These are phyloP conservation scores for Fusarium phyllophilum DNA, from an alignment of 2,329 filamentous ascomycete genomes.

Conservation along the genomic window DNA sequence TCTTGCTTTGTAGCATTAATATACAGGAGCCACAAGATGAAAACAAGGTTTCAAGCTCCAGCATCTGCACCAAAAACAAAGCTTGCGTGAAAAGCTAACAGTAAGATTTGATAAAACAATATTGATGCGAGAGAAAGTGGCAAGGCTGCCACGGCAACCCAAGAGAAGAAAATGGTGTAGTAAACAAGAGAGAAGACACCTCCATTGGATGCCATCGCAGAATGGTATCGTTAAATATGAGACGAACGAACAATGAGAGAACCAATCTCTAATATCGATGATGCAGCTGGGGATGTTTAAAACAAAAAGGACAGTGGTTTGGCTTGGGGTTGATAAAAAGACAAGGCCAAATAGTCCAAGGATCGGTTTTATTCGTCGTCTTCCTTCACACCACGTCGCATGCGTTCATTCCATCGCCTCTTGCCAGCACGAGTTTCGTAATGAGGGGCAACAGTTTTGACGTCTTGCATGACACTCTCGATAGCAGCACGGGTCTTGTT, in stretches of 20 bases:
- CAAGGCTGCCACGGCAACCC: not conserved
- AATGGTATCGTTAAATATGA: slow-evolving; percentile 47
- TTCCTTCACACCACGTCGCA: slow-evolving; percentile 50
- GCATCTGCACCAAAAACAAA: not conserved
- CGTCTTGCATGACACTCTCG: slow-evolving; percentile 80
- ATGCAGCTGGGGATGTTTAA: slow-evolving; percentile 11
- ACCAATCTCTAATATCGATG: slow-evolving; percentile 30
- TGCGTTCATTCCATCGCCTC: slow-evolving; percentile 74
- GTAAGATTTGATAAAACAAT: slow-evolving; percentile 5
- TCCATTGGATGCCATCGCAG: slow-evolving; percentile 39
- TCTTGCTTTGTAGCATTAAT: slow-evolving; percentile 27
- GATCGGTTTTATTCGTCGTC: slow-evolving; percentile 42
- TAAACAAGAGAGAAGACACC: slow-evolving; percentile 23
- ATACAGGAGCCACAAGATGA: slow-evolving; percentile 25
- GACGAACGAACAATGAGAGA: slow-evolving; percentile 31
- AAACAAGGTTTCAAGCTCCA: not conserved
- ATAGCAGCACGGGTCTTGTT: slow-evolving; percentile 90
- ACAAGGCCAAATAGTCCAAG: not conserved
- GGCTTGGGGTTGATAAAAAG: slow-evolving; percentile 1
- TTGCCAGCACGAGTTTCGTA: slow-evolving; percentile 92
- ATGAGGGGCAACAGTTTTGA: slow-evolving; percentile 79
- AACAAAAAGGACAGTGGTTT: slow-evolving; percentile 17
- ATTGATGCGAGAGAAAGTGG: slow-evolving; percentile 2
- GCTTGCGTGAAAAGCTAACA: not conserved
- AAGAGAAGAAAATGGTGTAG: slow-evolving; percentile 8